Conservation (phyloP, 192 early-diverging fungal genomes). For the Podila epigama region DNA sequence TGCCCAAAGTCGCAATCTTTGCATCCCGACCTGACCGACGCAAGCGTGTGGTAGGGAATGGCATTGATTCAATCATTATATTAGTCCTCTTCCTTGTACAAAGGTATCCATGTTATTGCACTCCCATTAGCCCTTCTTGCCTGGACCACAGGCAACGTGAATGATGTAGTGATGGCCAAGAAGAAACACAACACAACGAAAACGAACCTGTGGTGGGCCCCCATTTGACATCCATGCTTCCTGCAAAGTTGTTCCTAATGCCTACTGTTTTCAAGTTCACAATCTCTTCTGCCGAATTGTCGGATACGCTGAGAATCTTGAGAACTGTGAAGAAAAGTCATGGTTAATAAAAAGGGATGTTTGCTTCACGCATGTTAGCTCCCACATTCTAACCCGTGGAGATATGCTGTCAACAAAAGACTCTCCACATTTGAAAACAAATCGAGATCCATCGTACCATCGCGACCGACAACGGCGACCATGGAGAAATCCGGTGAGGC, state of each 20-base stretch:
- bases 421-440: not conserved
- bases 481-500: constrained; percentile 66
- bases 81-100: too few relatives aligned
- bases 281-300: constrained; percentile 62
- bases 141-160: too few relatives aligned
- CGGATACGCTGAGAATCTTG: constrained; percentile 68
- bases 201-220: constrained; percentile 45
- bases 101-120: too few relatives aligned
- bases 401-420: not conserved
- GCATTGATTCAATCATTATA: too few relatives aligned
- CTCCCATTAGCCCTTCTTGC: too few relatives aligned
- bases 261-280: constrained; percentile 71
- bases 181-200: constrained; percentile 1
- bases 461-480: constrained; percentile 73
- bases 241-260: constrained; percentile 60
- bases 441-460: constrained; percentile 55
- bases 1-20: constrained; percentile 75
- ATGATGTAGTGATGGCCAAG: too few relatives aligned
- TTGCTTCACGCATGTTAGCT: too few relatives aligned
- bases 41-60: too few relatives aligned
- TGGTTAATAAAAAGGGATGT: not conserved
- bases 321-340: constrained; percentile 55
- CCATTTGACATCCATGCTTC: constrained; percentile 83
- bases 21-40: constrained; percentile 65
- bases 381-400: too few relatives aligned